These are phyloP conservation scores for Petasospora fabianii DNA, from an alignment of 1,139 yeast genomes.

Conservation along the genomic window DNA sequence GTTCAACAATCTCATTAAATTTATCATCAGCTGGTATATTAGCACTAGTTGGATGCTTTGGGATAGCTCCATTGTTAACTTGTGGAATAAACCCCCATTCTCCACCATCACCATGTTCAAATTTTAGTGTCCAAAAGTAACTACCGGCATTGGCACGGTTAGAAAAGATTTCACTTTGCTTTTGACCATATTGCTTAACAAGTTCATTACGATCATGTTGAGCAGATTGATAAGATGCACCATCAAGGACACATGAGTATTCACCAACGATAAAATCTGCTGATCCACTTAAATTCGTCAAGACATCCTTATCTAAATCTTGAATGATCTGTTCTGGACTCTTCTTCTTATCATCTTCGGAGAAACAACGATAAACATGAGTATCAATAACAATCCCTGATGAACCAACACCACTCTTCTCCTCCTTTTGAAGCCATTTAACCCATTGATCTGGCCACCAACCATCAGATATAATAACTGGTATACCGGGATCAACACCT, in stretches of 20 bases:
- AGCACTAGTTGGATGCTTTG: neutral
- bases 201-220: conserved; percentile 44
- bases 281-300: conserved; percentile 46
- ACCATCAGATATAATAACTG: conserved; percentile 84
- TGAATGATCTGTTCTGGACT: conserved; percentile 59
- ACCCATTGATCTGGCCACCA: conserved; percentile 90
- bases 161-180: conserved; percentile 42
- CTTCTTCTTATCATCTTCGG: conserved; percentile 67
- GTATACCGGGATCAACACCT: conserved; percentile 50
- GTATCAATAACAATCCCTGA: conserved; percentile 73
- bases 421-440: conserved; percentile 50
- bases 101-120: conserved; percentile 86
- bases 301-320: conserved; percentile 51
- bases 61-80: conserved; percentile 61
- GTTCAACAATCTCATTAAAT: conserved; percentile 39
- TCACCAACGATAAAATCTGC: conserved; percentile 86
- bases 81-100: conserved; percentile 92
- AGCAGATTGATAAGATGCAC: conserved; percentile 59
- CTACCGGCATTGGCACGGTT: conserved; percentile 62
- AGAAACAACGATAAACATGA: conserved; percentile 84
- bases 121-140: conserved; percentile 90
- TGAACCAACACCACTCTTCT: conserved; percentile 19
- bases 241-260: conserved; percentile 84
- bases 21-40: conserved; percentile 39
- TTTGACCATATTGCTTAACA: conserved; percentile 44